These are phyloP conservation scores for Chlorella sorokiniana DNA, from an alignment of 139 green algal species.

Conservation along the genomic window DNA sequence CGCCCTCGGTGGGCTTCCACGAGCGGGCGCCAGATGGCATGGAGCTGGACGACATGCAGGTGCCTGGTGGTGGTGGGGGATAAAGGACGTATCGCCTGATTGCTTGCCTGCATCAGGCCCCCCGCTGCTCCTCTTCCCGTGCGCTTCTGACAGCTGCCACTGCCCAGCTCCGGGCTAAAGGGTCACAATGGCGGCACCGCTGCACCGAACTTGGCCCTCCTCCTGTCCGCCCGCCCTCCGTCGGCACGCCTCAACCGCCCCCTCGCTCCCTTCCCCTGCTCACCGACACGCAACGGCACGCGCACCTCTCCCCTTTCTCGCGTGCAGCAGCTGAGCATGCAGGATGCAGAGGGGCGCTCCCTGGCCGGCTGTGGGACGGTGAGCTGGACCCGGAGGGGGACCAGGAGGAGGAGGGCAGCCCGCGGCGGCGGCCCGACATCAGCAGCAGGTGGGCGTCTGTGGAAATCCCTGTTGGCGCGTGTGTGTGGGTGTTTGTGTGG, in stretches of 20 bases:
- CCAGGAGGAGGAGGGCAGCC: not conserved
- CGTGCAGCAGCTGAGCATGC: conserved; percentile 4
- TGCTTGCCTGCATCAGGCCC: not conserved
- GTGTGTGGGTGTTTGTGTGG: no score
- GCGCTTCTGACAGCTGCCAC: no score
- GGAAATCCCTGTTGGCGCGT: no score
- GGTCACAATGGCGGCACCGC: no score
- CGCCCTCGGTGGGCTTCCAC: conserved; percentile 49
- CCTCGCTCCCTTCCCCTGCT: no score
- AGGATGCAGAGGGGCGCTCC: not conserved
- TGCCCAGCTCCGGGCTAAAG: no score
- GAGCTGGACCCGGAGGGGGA: conserved; percentile 27
- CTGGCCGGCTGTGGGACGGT: conserved; percentile 16
- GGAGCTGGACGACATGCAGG: conserved; percentile 20
- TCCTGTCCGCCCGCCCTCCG: no score
- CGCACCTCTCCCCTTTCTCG: not conserved
- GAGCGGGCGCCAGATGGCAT: conserved; percentile 50
- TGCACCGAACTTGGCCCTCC: no score
- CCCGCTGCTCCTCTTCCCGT: no score
- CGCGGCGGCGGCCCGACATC: not conserved
- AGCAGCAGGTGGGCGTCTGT: conserved; percentile 1
- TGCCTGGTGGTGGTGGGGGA: not conserved
- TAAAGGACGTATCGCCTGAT: not conserved
- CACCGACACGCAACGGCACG: no score
- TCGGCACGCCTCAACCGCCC: no score